Percentiles rank a stretch among this genome's conserved stretches.
These are phyloP conservation scores for Oryza nivara DNA, from an alignment of 176 grass and related monocot species.

Conservation along the genomic window DNA sequence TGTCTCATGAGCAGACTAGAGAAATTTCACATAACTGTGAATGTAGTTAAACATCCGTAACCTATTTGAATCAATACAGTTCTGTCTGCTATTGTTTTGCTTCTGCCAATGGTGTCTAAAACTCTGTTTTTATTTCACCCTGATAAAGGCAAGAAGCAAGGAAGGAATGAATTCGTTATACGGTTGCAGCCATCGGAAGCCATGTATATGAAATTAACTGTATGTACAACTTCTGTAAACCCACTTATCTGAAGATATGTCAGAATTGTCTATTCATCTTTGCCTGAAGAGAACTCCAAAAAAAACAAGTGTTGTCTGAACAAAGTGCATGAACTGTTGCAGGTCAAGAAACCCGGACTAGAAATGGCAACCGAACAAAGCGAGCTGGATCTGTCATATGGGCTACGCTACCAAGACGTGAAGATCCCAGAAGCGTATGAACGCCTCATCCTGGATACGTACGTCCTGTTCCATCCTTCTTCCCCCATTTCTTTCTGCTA, in stretches of 20 bases:
- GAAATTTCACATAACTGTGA: too few species aligned
- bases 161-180: constrained; percentile 97
- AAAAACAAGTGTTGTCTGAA: not conserved
- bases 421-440: constrained; percentile 95
- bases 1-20: too few species aligned
- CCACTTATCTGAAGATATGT: not conserved
- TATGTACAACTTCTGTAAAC: constrained; percentile 47
- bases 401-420: constrained; percentile 78
- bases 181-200: constrained; percentile 90
- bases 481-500: constrained; percentile 6
- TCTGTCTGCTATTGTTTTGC: not conserved
- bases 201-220: constrained; percentile 99
- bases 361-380: constrained; percentile 98
- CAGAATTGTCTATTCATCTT: too few species aligned
- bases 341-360: constrained; percentile 97
- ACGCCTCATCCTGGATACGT: constrained; percentile 96
- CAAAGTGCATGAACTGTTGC: constrained; percentile 30
- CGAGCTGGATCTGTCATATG: constrained; percentile 95
- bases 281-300: too few species aligned
- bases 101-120: not conserved
- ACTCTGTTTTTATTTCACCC: constrained; percentile 26
- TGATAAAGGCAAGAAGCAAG: constrained; percentile 86
- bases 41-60: too few species aligned
- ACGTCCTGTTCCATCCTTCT: constrained; percentile 27
- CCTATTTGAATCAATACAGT: too few species aligned